Evolutionary conservation across 2,329 filamentous ascomycete genomes (phyloP), one percentile per base, ranked within the genome.

Genomic region (Bipolaris cookei): DNA sequence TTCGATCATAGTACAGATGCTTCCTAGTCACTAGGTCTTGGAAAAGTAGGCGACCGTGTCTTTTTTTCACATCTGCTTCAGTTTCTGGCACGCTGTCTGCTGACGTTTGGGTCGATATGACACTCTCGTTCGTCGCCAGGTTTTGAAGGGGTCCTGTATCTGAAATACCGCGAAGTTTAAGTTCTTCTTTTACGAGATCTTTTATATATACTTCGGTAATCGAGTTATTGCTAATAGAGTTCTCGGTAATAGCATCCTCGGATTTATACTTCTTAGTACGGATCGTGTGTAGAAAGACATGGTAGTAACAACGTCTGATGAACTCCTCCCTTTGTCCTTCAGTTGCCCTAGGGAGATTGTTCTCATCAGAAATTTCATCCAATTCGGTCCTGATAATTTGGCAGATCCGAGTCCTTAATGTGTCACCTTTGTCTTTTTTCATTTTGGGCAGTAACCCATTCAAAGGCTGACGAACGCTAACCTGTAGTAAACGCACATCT

Each of bases 211-310:
- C 38, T 51, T 30, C 5, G 16, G 21, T 43, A 23, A 51, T 25
- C n/a, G 48, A 43, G 23, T 37, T 37, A 37, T 51, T 51, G 38
- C 21, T 21, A 21, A 21, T 21, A 21, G 21, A 21, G 21, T 21
- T 21, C 21, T 21, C 21, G 21, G 21, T 21, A 21, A 21, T 21
- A 21, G 21, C 21, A 21, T 21, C 21, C 21, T 21, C 21, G 21
- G 21, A 21, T 21, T 4, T 21, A 21, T 21, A 21, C 21, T 21
- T 21, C 21, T 21, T 21, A 21, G 21, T 41, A 13, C 49, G 49
- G 39, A 51, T 44, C 16, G 49, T 21, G 16, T 51, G 39, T n/a
- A 51, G 49, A 32, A 51, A 51, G 49, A 43, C 25, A 28, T 51
- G 39, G 7, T 51, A 38, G 18, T 51, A 51, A 51, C 49, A 51